phyloP scores from a whole-genome alignment of 1,139 yeast genomes.

The Suhomyces coccinellae region DNA sequence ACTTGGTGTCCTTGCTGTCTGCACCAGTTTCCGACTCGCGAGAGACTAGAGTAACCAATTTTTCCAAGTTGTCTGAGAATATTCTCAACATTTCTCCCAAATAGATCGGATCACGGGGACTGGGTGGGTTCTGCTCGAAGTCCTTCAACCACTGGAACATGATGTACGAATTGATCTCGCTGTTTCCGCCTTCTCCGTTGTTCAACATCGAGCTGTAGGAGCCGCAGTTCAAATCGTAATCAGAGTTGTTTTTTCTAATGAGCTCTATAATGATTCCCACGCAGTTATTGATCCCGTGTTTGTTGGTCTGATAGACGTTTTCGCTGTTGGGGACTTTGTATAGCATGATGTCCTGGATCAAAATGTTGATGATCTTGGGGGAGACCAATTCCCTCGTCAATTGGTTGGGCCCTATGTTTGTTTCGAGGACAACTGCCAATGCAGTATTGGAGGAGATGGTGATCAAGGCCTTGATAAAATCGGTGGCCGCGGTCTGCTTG shows the following conservation, averaged over 20 bases:
- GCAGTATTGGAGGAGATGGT: slow-evolving; percentile 80
- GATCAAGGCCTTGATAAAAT: slow-evolving; percentile 87
- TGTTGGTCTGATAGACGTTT: slow-evolving; percentile 29
- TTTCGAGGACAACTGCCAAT: slow-evolving; percentile 46
- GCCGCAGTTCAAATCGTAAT: slow-evolving; percentile 49
- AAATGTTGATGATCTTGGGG: slow-evolving; percentile 32
- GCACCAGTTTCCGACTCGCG: not conserved
- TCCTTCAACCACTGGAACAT: slow-evolving; percentile 52
- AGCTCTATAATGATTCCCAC: slow-evolving; percentile 50
- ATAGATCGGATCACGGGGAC: slow-evolving; percentile 47
- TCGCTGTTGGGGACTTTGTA: slow-evolving; percentile 22
- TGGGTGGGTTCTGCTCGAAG: slow-evolving; percentile 51
- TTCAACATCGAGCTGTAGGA: slow-evolving; percentile 37
- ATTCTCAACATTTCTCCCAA: slow-evolving; percentile 46
- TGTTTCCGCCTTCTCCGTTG: slow-evolving; percentile 32
- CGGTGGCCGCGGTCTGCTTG: slow-evolving; percentile 92
- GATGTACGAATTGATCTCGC: slow-evolving; percentile 43
- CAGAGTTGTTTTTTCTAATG: slow-evolving; percentile 49
- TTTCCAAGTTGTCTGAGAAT: slow-evolving; percentile 40
- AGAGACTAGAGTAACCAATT: slow-evolving; percentile 32
- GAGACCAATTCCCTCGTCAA: slow-evolving; percentile 48
- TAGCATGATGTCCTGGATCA: slow-evolving; percentile 46
- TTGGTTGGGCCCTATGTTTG: slow-evolving; percentile 51
- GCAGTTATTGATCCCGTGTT: slow-evolving; percentile 49
- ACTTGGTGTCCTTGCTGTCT: slow-evolving; percentile 21